phyloP scores from a whole-genome alignment of 2,329 filamentous ascomycete genomes.

The Arachnopeziza araneosa region DNA sequence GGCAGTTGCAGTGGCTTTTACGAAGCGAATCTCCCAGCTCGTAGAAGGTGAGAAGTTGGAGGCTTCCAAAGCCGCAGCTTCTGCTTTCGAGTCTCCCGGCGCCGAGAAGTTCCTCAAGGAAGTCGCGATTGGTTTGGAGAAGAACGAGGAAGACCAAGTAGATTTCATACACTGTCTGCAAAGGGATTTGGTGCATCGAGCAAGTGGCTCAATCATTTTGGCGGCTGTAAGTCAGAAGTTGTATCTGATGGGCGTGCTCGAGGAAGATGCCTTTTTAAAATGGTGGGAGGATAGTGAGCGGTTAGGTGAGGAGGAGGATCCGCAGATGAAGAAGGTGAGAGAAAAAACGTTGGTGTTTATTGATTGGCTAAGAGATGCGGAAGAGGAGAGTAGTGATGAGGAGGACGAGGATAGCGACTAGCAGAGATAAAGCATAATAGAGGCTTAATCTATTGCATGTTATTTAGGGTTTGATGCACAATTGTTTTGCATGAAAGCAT shows the following conservation, averaged over 20 bases:
- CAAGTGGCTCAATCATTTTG: slow-evolving; percentile 62
- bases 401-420: slow-evolving; percentile 43
- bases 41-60: slow-evolving; percentile 50
- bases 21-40: slow-evolving; percentile 72
- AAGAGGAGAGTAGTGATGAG: slow-evolving; percentile 63
- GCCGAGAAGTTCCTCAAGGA: slow-evolving; percentile 52
- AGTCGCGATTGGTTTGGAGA: slow-evolving; percentile 58
- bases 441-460: not conserved
- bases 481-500: too few species aligned
- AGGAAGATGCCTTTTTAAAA: slow-evolving; percentile 79
- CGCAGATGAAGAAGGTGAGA: slow-evolving; percentile 64
- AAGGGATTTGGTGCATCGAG: slow-evolving; percentile 63
- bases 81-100: slow-evolving; percentile 50
- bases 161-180: slow-evolving; percentile 82
- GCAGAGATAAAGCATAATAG: not conserved
- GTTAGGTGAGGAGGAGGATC: slow-evolving; percentile 55
- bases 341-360: slow-evolving; percentile 73
- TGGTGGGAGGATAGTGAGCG: slow-evolving; percentile 74
- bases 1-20: slow-evolving; percentile 80
- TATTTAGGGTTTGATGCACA: too few species aligned
- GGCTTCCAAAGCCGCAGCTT: slow-evolving; percentile 58
- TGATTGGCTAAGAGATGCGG: slow-evolving; percentile 76
- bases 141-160: slow-evolving; percentile 67
- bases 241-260: slow-evolving; percentile 76
- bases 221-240: slow-evolving; percentile 77